Evolutionary conservation across 2,329 filamentous ascomycete genomes (phyloP).

Genomic region (Penicillium sp.): DNA sequence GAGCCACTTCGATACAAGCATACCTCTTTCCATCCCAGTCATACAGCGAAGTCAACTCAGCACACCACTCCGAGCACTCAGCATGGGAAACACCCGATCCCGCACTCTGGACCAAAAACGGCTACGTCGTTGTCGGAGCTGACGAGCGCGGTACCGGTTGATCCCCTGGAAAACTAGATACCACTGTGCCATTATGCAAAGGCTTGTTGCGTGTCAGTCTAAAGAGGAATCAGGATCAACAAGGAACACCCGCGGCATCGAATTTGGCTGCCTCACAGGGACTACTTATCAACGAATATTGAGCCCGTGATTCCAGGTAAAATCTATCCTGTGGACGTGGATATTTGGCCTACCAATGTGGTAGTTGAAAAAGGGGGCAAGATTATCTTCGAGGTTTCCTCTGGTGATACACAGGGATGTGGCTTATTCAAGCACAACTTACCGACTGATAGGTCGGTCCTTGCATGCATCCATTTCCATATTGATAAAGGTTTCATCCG

Average conservation of each 20-base stretch:
- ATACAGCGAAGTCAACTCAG: not conserved
- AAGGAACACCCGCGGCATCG: conserved; percentile 41
- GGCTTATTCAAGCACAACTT: not conserved
- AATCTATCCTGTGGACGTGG: conserved; percentile 50
- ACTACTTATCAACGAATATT: conserved; percentile 43
- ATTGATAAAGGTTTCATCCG: not conserved
- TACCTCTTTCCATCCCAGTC: not conserved
- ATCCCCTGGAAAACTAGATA: conserved; percentile 50
- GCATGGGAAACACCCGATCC: conserved; percentile 60
- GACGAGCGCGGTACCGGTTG: conserved; percentile 51
- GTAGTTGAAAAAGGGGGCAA: conserved; percentile 22
- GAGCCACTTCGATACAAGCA: not conserved
- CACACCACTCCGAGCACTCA: conserved; percentile 38
- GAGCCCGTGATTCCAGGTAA: conserved; percentile 46
- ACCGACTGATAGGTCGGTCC: conserved; percentile 1
- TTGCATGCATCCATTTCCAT: no score
- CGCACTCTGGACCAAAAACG: conserved; percentile 53
- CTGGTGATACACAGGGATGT: not conserved
- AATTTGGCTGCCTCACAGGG: conserved; percentile 46
- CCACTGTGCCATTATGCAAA: conserved; percentile 22
- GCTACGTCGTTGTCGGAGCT: conserved; percentile 54
- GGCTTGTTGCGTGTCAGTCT: no score
- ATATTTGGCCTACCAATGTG: conserved; percentile 34
- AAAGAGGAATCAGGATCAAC: no score
- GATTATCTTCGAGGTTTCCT: conserved; percentile 12